A percentile compares a stretch with the other conserved stretches of the same genome.
Evolutionary conservation across 2,329 filamentous ascomycete species (phyloP).

Genomic region (Ilyonectria sp.): DNA sequence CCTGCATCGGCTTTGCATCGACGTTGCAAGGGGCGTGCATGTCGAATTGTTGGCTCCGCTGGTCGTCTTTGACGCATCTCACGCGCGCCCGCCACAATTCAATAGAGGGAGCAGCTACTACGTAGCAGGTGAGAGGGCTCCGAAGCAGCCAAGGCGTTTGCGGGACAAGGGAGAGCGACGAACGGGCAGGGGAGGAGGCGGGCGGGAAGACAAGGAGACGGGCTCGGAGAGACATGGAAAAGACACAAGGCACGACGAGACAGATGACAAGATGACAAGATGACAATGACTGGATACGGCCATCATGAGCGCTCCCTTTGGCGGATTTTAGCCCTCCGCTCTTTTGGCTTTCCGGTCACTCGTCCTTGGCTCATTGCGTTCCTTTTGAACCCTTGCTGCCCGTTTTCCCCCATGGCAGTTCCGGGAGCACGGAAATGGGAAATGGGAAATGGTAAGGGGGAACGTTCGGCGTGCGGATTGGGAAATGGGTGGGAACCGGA

Average conservation of each 20-base stretch:
- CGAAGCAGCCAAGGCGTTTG: conserved; percentile 3
- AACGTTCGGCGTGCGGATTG: conserved; percentile 34
- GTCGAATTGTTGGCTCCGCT: background rate
- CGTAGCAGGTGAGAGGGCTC: background rate
- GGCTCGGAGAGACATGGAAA: conserved; percentile 17
- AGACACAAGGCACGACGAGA: conserved; percentile 16
- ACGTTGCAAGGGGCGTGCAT: conserved; percentile 6
- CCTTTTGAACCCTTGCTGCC: conserved; percentile 19
- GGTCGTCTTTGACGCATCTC: conserved; percentile 12
- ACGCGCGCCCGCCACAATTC: conserved; percentile 23
- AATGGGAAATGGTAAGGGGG: conserved; percentile 23
- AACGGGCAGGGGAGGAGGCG: conserved; percentile 21
- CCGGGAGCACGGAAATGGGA: conserved; percentile 32
- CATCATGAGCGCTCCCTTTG: background rate
- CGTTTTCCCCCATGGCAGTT: conserved; percentile 30
- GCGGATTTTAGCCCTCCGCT: background rate
- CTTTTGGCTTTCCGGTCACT: conserved; percentile 7
- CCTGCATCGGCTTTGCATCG: conserved; percentile 14
- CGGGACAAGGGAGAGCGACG: conserved; percentile 26
- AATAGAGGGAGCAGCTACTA: background rate
- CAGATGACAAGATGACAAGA: conserved; percentile 18
- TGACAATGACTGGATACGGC: conserved; percentile 21
- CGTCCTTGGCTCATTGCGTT: conserved; percentile 2
- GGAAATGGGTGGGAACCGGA: conserved; percentile 29
- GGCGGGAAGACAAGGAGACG: conserved; percentile 1